Evolutionary conservation across 306 rosid species (phyloP).

Genomic region (Canavalia gladiata): DNA sequence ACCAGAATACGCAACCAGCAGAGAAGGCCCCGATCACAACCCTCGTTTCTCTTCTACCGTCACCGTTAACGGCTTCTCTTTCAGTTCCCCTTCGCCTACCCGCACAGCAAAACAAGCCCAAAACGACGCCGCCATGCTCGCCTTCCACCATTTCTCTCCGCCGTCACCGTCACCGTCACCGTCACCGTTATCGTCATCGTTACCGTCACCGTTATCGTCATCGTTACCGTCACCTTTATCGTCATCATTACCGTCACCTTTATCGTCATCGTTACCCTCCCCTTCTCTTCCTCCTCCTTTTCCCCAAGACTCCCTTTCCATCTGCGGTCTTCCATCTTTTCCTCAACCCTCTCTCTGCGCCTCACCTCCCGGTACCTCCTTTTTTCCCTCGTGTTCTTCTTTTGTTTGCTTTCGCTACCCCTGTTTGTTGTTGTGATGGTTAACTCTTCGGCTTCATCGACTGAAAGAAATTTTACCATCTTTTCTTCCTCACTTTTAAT

Average conservation of each 20-base stretch:
- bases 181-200: no score
- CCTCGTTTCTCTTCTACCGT: slow-evolving; percentile 58
- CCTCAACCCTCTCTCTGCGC: slow-evolving; percentile 36
- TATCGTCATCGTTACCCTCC: no score
- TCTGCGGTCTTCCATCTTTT: neutral
- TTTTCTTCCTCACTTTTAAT: neutral
- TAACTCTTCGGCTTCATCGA: neutral
- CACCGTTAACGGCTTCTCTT: slow-evolving; percentile 46
- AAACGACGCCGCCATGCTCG: slow-evolving; percentile 70
- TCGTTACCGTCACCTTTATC: no score
- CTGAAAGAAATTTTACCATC: neutral
- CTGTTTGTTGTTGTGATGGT: neutral
- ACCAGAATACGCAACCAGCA: slow-evolving; percentile 50
- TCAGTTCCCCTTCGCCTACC: neutral
- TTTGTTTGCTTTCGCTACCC: neutral
- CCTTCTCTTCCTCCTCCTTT: neutral
- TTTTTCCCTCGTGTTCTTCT: neutral
- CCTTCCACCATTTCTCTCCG: slow-evolving; percentile 58
- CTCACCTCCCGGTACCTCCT: slow-evolving; percentile 6
- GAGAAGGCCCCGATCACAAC: slow-evolving; percentile 63
- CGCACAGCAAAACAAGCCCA: slow-evolving; percentile 60
- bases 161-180: neutral
- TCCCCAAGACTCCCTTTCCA: slow-evolving; percentile 20
- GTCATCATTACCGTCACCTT: no score
- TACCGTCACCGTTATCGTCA: no score